phyloP scores from a whole-genome alignment of 106 monocot genomes.

The Allium sativum region DNA sequence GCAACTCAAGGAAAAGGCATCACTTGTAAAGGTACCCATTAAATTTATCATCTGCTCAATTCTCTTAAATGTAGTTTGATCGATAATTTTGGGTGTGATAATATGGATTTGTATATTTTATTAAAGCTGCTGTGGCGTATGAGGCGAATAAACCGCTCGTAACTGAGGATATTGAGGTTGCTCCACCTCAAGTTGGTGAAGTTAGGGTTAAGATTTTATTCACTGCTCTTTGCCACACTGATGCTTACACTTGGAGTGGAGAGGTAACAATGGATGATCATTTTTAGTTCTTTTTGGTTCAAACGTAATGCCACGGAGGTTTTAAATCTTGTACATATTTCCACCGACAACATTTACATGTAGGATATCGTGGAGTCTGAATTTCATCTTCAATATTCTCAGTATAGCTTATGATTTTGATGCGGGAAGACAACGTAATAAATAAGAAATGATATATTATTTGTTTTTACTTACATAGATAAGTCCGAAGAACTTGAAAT shows the following conservation, averaged over 20 bases:
- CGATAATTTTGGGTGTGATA: not conserved
- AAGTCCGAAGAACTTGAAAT: too few species aligned
- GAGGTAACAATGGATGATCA: slow-evolving; percentile 30
- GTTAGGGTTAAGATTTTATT: slow-evolving; percentile 87
- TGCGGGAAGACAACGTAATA: not conserved
- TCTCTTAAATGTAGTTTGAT: not conserved
- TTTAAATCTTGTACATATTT: not conserved
- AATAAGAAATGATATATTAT: not conserved
- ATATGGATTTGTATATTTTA: not conserved
- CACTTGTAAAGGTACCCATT: slow-evolving; percentile 77
- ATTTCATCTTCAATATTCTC: not conserved
- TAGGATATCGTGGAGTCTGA: not conserved
- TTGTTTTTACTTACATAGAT: too few species aligned
- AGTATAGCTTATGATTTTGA: not conserved
- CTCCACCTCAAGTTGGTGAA: slow-evolving; percentile 95
- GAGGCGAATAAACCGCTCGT: slow-evolving; percentile 89
- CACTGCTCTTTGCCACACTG: slow-evolving; percentile 96
- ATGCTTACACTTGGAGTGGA: slow-evolving; percentile 91
- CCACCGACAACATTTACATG: not conserved
- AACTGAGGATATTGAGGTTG: slow-evolving; percentile 93
- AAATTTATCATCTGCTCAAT: not conserved
- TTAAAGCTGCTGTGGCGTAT: slow-evolving; percentile 81
- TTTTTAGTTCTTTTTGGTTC: too few species aligned
- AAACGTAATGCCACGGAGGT: not conserved
- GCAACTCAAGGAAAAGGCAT: slow-evolving; percentile 67